Base-by-base conservation (phyloP, 2,329 filamentous ascomycete genomes). In the Penicillium sp. region DNA sequence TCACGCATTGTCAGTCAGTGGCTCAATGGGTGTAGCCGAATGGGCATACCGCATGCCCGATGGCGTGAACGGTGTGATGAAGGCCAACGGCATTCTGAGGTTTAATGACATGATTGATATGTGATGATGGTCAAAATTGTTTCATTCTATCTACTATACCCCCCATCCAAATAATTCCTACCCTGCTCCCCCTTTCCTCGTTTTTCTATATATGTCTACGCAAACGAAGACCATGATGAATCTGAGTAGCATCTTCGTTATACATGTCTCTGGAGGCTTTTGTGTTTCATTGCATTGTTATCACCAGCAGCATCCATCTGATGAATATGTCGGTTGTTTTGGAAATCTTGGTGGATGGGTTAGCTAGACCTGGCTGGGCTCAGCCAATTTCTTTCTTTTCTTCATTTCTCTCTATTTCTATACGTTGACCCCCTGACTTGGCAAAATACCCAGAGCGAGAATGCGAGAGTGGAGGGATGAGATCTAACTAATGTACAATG, bases 41-140 rank as follows among this genome's bases (percentile, higher is more conserved):
- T 78, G 77, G 71, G 73, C 76, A 55, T 78, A 78, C 63, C 82
- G 86, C 67, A 82, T 92, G 71, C 91, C 91, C 1, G 88, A 92
- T 66, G 92, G 92, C 0, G 89, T 97, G 45, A 95, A 98, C 75
- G 94, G 95, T 9, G 85, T 96, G 64, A 81, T 98, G 73, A 92
- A 89, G 79, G 87, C 86, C 53, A 93, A 96, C 73, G 95, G 94
- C 11, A 91, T 98, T 66, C 80, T 99, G 76, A 86, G 91, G 69
- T 99, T 99, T 78, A 96, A 94, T 75, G 93, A 97, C 78, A 92
- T 90, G 65, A 92, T 98, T 82, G 91, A 93, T 72, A 86, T 86
- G 83, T 86, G 69, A 81, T 59, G 47, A 41, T 26, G 26, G 26
- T 15, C 35, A 23, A 52, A 38, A 38, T 41, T 49, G 30, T 44